Evolutionary conservation across 495 filamentous ascomycete species (phyloP), one percentile per base, ranked within the genome.

Genomic region (Echria macrotheca): DNA sequence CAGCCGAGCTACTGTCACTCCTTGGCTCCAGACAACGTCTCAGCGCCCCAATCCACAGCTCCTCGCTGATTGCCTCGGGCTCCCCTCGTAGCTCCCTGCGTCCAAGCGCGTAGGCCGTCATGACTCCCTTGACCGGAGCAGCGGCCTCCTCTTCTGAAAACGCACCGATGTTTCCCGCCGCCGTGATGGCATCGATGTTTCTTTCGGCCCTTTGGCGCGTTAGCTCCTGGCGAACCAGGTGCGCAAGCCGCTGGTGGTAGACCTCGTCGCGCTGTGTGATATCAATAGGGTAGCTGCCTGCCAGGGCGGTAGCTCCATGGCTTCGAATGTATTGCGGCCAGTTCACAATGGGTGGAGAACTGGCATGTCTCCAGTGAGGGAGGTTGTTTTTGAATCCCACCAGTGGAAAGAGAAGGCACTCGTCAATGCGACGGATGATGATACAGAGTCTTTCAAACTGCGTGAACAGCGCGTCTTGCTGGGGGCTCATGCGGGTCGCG

Each of bases 51-150:
- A 57, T 14, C 50, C 50, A 57, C 22, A 54, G 0, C 43, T 53
- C 50, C 38, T 47, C 46, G 6, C 7, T 0, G 1, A 49, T 25
- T 8, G 17, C 4, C 36, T 22, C 23, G 3, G 24, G 14, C 44
- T 56, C 40, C 8, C 54, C 54, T 8, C 54, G 17, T 18, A 56
- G 17, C 29, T 56, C 54, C 33, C 35, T 49, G 32, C 44, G 14
- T 28, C 22, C 48, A 6, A 23, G 12, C n/a, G 39, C 43, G 29
- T 36, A 45, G 28, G 44, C 54, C 9, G 8, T 14, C 21, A 22
- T 6, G 1, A 1, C 1, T 5, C 10, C 6, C 14, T 5, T 11
- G 7, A n/a, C 24, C 17, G n/a, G 35, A 5, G 1, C 15, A 10
- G 10, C 14, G 11, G 25, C 0, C 3, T 12, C 36, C n/a, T n/a